These are phyloP conservation scores for Gamarada debralockiae DNA, from an alignment of 495 filamentous ascomycete genomes.

Conservation along the genomic window DNA sequence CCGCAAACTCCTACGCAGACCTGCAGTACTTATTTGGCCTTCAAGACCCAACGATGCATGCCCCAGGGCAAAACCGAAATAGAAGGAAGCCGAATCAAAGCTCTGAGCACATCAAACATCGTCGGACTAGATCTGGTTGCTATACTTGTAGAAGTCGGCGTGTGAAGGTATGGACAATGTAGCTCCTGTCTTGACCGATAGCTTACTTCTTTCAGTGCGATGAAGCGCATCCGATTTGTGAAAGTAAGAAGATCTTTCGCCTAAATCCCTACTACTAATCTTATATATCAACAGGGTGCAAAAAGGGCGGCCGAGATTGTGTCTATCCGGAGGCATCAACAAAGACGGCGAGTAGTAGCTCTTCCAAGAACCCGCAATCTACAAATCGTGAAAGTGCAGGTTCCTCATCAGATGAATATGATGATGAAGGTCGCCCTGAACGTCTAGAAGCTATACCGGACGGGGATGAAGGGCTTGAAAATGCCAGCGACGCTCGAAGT, in stretches of 20 bases:
- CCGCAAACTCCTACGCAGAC: slow-evolving; percentile 23
- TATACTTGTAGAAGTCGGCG: slow-evolving; percentile 87
- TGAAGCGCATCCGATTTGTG: slow-evolving; percentile 80
- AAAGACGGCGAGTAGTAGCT: slow-evolving; percentile 41
- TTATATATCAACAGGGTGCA: slow-evolving; percentile 56
- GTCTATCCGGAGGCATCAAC: slow-evolving; percentile 70
- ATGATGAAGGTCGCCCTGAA: slow-evolving; percentile 45
- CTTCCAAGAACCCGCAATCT: slow-evolving; percentile 35
- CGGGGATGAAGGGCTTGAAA: slow-evolving; percentile 53
- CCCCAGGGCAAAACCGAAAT: slow-evolving; percentile 49
- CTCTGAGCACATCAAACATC: slow-evolving; percentile 84
- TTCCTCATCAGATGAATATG: slow-evolving; percentile 51
- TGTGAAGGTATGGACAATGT: slow-evolving; percentile 65
- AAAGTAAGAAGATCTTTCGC: slow-evolving; percentile 50
- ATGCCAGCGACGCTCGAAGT: slow-evolving; percentile 19
- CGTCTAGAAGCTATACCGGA: slow-evolving; percentile 60
- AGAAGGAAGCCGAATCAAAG: slow-evolving; percentile 55
- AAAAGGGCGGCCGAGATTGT: slow-evolving; percentile 82
- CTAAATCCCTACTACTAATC: neutral
- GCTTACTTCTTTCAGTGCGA: slow-evolving; percentile 60
- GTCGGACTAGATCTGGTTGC: slow-evolving; percentile 89
- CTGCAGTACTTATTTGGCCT: slow-evolving; percentile 20
- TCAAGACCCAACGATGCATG: slow-evolving; percentile 27
- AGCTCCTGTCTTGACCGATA: neutral
- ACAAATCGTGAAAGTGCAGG: slow-evolving; percentile 39